Evolutionary conservation across 805 yeast genomes (phyloP), one percentile per base, ranked within the genome.

Genomic region (Schizosaccharomyces osmophilus): DNA sequence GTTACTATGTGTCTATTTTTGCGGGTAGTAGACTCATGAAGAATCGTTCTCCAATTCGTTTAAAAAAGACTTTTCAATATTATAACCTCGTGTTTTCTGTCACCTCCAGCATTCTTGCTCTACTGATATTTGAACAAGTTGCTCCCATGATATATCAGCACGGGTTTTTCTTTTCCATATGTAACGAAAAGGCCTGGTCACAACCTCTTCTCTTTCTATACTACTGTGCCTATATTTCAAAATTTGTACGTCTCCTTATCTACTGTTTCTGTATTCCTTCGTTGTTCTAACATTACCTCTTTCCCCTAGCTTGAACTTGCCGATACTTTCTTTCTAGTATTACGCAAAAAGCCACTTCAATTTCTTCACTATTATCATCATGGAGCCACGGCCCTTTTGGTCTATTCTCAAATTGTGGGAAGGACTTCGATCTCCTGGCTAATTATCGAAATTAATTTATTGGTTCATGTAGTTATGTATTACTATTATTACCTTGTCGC

Each of bases 291-390:
- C 61, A n/a, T n/a, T n/a, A n/a, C n/a, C n/a, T n/a, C 29, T 61
- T 58, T n/a, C 31, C 6, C 22, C 11, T 41, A 78, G 74, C 60
- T 84, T 67, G 97, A 90, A 77, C 83, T 90, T 67, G 72, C 87
- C 64, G 97, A 90, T 71, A 90, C 97, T 31, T 79, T 87, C 17
- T 88, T 89, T 76, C 76, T 90, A 69, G 96, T 90, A 55, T 78
- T 90, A 70, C 86, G 87, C 74, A 83, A 85, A 77, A 90, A 90
- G 75, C 87, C 86, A 69, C 77, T 89, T 72, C 83, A 59, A 64
- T 90, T 89, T 70, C 78, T 89, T 71, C 97, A 89, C 73, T 87
- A 95, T 60, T 89, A 89, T 74, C 97, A 89, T 74, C 97, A 89
- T 70, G 97, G 97, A 65, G 97, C 97, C 64, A 89, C 97, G 59